Evolutionary conservation across 352 stramenopile species (phyloP), one percentile per base, ranked within the genome.

Genomic region (Globisporangium megalacanthum): DNA sequence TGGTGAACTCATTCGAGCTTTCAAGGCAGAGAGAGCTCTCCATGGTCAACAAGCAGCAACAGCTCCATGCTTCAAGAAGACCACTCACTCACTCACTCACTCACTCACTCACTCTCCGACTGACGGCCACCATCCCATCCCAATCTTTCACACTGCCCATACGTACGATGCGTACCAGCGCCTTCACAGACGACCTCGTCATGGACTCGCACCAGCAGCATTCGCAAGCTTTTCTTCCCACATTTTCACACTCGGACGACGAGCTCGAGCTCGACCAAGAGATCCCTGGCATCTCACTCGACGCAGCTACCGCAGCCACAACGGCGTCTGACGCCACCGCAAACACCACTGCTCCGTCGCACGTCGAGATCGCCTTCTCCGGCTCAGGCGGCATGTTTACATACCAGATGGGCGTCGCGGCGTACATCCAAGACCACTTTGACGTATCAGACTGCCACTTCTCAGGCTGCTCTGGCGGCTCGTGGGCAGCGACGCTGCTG

Each of bases 351-450:
- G n/a, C n/a, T n/a, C n/a, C n/a, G 60, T 50, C 57, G 35, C 73
- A 73, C 1, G 68, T 89, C 44, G 78, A 89, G 63, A 75, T 87
- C 52, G 75, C 74, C 8, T 89, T 89, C 63, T 86, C 78, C 35
- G 73, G 76, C 10, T 88, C 76, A n/a, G 78, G 64, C 2, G 78
- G 76, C 33, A 69, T 77, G 61, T 89, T 89, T 53, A 75, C 86
- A 9, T 89, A 87, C 57, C 79, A 89, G 64, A 89, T 89, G 78
- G 78, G 78, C 31, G 61, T 87, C 50, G 78, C 78, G 0, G 78
- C 79, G 36, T 89, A 82, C 63, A 62, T 89, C 9, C 79, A 89
- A 51, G 79, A 89, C 41, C 66, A 83, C 57, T 77, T 79, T 52
- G 64, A 77, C 54, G 49, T 79, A n/a, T 75, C 68, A 7, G 56